These are phyloP conservation scores for Alternaria sp. DNA, from an alignment of 2,329 filamentous ascomycete genomes.

Conservation along the genomic window DNA sequence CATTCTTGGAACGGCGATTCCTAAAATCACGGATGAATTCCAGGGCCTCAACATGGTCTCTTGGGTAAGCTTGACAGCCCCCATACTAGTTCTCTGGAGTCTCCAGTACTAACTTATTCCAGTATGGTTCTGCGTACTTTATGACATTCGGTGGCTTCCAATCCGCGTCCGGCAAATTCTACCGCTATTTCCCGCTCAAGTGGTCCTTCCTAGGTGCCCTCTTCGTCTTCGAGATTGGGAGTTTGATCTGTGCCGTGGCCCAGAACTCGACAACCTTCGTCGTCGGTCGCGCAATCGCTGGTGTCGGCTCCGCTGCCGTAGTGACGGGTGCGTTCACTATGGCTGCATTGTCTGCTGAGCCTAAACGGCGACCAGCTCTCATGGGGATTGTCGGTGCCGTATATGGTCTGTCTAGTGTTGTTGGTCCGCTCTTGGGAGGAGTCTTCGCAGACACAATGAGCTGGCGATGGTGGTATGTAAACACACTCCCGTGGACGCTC, in stretches of 20 bases:
- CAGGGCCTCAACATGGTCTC: slow-evolving; percentile 29
- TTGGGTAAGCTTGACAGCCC: slow-evolving; percentile 22
- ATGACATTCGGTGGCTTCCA: slow-evolving; percentile 57
- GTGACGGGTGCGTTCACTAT: slow-evolving; percentile 49
- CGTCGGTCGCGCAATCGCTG: slow-evolving; percentile 53
- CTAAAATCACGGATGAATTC: slow-evolving; percentile 42
- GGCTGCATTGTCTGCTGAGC: slow-evolving; percentile 54
- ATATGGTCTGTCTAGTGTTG: slow-evolving; percentile 49
- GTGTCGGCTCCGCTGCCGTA: slow-evolving; percentile 51
- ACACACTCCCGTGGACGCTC: neutral
- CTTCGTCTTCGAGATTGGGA: slow-evolving; percentile 64
- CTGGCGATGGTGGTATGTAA: slow-evolving; percentile 53
- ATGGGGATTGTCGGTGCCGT: slow-evolving; percentile 50
- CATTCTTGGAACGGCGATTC: slow-evolving; percentile 41
- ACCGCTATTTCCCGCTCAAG: slow-evolving; percentile 57
- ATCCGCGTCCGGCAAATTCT: slow-evolving; percentile 57
- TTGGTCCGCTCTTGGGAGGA: slow-evolving; percentile 55
- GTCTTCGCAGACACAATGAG: slow-evolving; percentile 49
- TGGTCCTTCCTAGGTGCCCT: slow-evolving; percentile 46
- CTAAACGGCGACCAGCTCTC: slow-evolving; percentile 52
- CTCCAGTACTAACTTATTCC: neutral
- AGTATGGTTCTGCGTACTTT: slow-evolving; percentile 51
- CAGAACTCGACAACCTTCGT: slow-evolving; percentile 50
- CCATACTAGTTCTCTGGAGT: too few species aligned
- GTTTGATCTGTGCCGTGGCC: slow-evolving; percentile 59